These are phyloP conservation scores for Oryza rufipogon DNA, from an alignment of 176 grass and related monocot species.

Conservation along the genomic window DNA sequence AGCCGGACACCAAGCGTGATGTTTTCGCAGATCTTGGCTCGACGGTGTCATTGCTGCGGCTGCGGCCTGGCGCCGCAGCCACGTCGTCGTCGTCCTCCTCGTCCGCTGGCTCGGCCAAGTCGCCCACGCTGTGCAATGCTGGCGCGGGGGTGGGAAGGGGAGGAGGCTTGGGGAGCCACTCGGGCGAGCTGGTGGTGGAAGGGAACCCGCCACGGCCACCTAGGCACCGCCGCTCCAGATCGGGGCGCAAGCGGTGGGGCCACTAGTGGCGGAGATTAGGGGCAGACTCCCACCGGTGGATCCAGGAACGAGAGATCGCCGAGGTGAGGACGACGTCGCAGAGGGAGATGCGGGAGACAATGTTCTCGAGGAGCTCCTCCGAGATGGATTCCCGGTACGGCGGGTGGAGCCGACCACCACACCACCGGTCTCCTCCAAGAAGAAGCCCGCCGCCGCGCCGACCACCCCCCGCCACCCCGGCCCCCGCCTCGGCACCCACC, in stretches of 20 bases:
- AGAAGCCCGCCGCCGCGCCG: too few relatives aligned
- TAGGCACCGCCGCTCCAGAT: constrained; percentile 48
- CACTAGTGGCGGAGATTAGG: too few relatives aligned
- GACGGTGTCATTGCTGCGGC: constrained; percentile 56
- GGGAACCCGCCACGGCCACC: constrained; percentile 35
- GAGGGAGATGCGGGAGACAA: too few relatives aligned
- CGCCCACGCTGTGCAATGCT: constrained; percentile 30
- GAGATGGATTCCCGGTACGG: too few relatives aligned
- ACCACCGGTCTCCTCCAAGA: too few relatives aligned
- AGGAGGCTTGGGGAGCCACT: constrained; percentile 34
- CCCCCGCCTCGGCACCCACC: too few relatives aligned
- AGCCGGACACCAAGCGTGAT: constrained; percentile 56
- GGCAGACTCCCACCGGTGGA: too few relatives aligned
- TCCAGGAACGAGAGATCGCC: too few relatives aligned
- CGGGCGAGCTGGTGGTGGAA: constrained; percentile 55
- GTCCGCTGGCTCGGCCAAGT: constrained; percentile 44
- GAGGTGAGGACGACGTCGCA: too few relatives aligned
- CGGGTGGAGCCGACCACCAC: too few relatives aligned
- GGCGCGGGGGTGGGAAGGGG: neutral
- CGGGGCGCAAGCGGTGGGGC: constrained; percentile 6
- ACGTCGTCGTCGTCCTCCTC: constrained; percentile 43
- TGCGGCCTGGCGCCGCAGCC: constrained; percentile 20
- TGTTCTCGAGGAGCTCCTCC: too few relatives aligned
- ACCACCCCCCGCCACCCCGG: too few relatives aligned
- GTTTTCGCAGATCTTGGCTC: constrained; percentile 59